Conservation (phyloP, 129 eudicot species). For the Chrysanthemum lavandulifolium region DNA sequence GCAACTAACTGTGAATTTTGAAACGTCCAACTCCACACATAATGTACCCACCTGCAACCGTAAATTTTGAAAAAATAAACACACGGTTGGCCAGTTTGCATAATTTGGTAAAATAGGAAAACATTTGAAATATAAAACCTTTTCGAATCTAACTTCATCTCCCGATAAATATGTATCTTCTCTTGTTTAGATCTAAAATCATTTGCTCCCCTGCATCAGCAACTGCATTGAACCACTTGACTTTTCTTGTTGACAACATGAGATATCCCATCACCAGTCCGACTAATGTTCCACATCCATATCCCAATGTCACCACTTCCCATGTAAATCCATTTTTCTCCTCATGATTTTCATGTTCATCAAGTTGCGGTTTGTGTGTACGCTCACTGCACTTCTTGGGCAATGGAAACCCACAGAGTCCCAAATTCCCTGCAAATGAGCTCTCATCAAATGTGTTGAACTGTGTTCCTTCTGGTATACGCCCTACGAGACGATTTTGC, state of each 20-base stretch:
- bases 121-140: background rate
- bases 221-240: slow-evolving; percentile 28
- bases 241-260: slow-evolving; percentile 23
- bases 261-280: slow-evolving; percentile 24
- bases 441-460: slow-evolving; percentile 19
- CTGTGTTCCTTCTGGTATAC: slow-evolving; percentile 20
- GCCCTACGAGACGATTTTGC: slow-evolving; percentile 27
- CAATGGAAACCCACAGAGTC: slow-evolving; percentile 18
- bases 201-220: slow-evolving; percentile 18
- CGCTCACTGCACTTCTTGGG: slow-evolving; percentile 10
- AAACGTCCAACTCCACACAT: background rate
- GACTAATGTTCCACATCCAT: slow-evolving; percentile 24
- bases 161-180: background rate
- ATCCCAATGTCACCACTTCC: slow-evolving; percentile 22
- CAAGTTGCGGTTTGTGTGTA: background rate
- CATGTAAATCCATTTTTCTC: slow-evolving; percentile 20
- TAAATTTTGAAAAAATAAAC: no score
- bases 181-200: background rate
- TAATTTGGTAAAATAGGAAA: background rate
- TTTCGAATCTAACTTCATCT: background rate
- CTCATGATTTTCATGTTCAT: slow-evolving; percentile 8
- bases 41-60: background rate
- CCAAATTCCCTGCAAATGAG: slow-evolving; percentile 25
- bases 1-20: background rate
- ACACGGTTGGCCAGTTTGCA: background rate